Evolutionary conservation across 23 red algal species (phyloP).

Genomic region (Gracilaria domingensis): DNA sequence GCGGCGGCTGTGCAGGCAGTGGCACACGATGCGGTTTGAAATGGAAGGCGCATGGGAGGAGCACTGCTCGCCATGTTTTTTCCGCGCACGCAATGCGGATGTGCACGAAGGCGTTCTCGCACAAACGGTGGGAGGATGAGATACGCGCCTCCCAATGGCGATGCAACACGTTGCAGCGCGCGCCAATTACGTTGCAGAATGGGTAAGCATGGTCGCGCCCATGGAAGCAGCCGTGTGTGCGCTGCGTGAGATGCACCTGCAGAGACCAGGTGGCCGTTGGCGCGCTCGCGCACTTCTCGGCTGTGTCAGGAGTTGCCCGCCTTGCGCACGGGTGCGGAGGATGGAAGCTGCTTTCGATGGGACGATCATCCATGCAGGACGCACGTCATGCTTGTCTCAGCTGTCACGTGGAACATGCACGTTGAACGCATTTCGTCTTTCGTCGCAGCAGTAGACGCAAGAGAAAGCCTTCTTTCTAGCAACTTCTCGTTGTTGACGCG

Average conservation of each 20-base stretch:
- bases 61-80: background rate
- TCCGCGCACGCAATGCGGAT: background rate
- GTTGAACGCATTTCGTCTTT: background rate
- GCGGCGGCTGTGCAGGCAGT: background rate
- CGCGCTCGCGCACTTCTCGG: too few species aligned
- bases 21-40: background rate
- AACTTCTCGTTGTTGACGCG: too few species aligned
- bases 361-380: background rate
- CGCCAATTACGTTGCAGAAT: constrained; percentile 23
- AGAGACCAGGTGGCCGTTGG: background rate
- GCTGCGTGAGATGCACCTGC: background rate
- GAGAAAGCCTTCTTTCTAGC: too few species aligned
- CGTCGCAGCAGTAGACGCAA: background rate
- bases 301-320: background rate
- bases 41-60: background rate
- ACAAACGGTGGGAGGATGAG: background rate
- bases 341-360: too few species aligned
- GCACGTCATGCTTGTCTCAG: constrained; percentile 5
- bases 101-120: background rate
- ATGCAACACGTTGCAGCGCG: background rate
- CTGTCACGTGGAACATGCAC: background rate
- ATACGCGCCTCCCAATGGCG: background rate
- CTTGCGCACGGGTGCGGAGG: too few species aligned
- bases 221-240: constrained; percentile 1
- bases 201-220: background rate